Conservation (phyloP, 83 land plant species). For the Picea abies region DNA sequence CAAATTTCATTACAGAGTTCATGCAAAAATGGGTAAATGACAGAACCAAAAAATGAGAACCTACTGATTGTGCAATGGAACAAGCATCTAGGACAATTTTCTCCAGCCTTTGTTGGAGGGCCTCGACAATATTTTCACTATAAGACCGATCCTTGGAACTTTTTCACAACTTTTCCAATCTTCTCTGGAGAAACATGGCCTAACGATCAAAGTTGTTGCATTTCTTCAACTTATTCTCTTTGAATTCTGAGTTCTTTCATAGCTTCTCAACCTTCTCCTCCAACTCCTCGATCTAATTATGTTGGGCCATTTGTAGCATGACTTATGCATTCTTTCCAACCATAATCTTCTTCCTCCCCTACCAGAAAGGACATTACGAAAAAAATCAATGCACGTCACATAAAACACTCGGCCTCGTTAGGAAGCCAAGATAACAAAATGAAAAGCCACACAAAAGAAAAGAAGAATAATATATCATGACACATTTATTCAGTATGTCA, state of each 20-base stretch:
- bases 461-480: background rate
- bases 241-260: constrained; percentile 17
- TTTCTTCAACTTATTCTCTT: constrained; percentile 18
- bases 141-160: constrained; percentile 1
- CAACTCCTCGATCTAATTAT: constrained; percentile 39
- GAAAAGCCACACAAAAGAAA: background rate
- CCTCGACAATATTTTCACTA: constrained; percentile 6
- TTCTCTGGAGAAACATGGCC: constrained; percentile 28
- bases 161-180: constrained; percentile 29
- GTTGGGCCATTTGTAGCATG: constrained; percentile 20
- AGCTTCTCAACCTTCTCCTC: constrained; percentile 35
- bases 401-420: background rate
- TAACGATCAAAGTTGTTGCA: constrained; percentile 48
- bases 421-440: background rate
- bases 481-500: too few species aligned
- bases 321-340: constrained; percentile 27
- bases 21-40: background rate
- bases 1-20: background rate
- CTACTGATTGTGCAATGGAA: background rate
- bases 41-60: background rate
- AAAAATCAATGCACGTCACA: background rate
- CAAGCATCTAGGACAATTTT: constrained; percentile 1
- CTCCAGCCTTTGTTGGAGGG: constrained; percentile 11
- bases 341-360: constrained; percentile 46
- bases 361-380: background rate